Evolutionary conservation across 129 eudicot genomes (phyloP), one percentile per base, ranked within the genome.

Genomic region (Oenanthe sinensis): DNA sequence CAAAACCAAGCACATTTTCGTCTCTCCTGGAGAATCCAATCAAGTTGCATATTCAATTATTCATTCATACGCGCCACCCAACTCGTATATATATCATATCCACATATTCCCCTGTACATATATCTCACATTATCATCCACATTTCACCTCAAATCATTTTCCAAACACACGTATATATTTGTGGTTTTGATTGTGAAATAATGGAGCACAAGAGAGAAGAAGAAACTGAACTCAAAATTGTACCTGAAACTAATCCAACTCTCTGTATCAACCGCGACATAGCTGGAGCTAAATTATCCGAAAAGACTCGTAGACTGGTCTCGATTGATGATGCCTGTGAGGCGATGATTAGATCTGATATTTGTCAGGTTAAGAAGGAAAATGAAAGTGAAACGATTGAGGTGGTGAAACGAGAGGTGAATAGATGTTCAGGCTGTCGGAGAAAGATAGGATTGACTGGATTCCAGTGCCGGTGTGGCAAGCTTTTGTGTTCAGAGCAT

Each of bases 371-470:
- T 11, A 28, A 17, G 71, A 28, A 26, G 40, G 71, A 65, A 24
- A 30, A 11, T 4, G 40, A 28, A 12, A 30, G 37, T 1, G 71
- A 65, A 13, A 65, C 5, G 40, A 65, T 28, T 5, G 40, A 4
- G 36, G 71, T 65, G 71, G 71, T 65, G 37, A 65, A 65, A 30
- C 17, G 42, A 65, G 71, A 65, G 73, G 83, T 80, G 47, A 74
- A 60, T 11, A 33, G 83, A 36, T 80, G 83, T 67, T 74, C 74
- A 30, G 79, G 83, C 1, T 80, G 83, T 36, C 20, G 62, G 46
- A 74, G 60, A 30, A 74, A 74, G 79, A 75, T 80, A 5, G 83
- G 83, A 8, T 58, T 80, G 74, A 74, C 79, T 36, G 83, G 83
- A 13, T 74, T 80, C 24, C 46, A 24, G 47, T 80, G 83, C 36